A percentile compares a stretch with the other conserved stretches of the same genome.
Conservation (phyloP, 2,329 filamentous ascomycete genomes). For the Fusarium pseudocircinatum region DNA sequence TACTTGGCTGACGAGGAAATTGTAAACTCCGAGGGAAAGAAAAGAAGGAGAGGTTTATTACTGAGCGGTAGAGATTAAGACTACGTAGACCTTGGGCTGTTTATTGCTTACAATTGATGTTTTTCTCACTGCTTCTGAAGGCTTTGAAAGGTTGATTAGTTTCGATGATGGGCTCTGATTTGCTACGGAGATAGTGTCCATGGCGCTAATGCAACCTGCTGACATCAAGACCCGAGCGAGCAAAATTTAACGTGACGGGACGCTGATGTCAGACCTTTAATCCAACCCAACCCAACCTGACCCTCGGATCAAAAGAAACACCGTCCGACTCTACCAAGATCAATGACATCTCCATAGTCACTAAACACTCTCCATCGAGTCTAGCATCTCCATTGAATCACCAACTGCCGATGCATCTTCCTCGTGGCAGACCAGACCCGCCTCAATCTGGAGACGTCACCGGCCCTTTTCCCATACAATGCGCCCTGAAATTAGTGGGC, state of each 20-base stretch:
- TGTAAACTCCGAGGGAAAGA: neutral
- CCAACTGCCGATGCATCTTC: slow-evolving; percentile 8
- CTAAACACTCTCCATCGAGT: neutral
- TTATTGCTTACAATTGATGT: neutral
- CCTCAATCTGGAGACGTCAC: slow-evolving; percentile 10
- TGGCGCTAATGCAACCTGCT: slow-evolving; percentile 40
- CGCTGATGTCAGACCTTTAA: slow-evolving; percentile 32
- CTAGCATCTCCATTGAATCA: neutral
- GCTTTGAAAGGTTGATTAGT: neutral
- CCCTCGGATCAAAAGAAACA: neutral
- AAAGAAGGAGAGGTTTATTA: neutral
- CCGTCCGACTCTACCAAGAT: neutral
- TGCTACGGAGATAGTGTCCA: neutral
- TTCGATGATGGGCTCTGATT: neutral
- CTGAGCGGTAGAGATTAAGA: neutral
- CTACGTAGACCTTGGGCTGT: neutral
- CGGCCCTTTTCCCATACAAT: slow-evolving; percentile 1
- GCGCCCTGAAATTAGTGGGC: neutral
- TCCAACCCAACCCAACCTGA: neutral
- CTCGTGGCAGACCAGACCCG: slow-evolving; percentile 25
- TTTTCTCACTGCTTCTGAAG: neutral
- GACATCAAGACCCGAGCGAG: slow-evolving; percentile 18
- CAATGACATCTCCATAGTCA: neutral
- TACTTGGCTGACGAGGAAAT: slow-evolving; percentile 5
- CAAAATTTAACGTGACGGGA: neutral